Conservation (phyloP, 495 filamentous ascomycete species). For the Cudoniella acicularis region DNA sequence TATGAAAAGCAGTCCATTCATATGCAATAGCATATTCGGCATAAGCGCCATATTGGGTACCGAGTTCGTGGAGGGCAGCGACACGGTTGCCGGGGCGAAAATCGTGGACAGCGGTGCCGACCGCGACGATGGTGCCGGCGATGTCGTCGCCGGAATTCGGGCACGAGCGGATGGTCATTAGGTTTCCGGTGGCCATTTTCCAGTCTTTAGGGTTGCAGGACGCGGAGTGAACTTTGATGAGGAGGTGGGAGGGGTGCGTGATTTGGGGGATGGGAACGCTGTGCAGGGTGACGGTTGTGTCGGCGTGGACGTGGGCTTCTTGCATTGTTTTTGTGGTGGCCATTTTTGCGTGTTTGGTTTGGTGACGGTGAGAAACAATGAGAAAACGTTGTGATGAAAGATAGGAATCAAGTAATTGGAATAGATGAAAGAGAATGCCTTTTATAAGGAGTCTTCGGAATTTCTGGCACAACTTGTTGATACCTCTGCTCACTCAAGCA, state of each 20-base stretch:
- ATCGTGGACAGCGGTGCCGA: constrained; percentile 38
- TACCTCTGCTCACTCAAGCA: too few relatives aligned
- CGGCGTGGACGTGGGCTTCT: background rate
- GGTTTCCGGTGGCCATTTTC: constrained; percentile 5
- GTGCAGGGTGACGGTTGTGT: background rate
- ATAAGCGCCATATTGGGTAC: constrained; percentile 48
- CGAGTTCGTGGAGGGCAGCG: constrained; percentile 49
- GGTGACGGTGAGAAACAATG: background rate
- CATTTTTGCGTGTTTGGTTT: too few relatives aligned
- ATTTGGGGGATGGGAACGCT: background rate
- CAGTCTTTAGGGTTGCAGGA: constrained; percentile 5
- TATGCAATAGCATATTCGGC: constrained; percentile 67
- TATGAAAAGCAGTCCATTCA: constrained; percentile 60
- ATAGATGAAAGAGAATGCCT: too few relatives aligned
- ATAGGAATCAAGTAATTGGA: too few relatives aligned
- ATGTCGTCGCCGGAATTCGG: constrained; percentile 58
- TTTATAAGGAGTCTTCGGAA: too few relatives aligned
- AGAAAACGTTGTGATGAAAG: background rate
- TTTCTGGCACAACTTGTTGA: too few relatives aligned
- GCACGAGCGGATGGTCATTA: constrained; percentile 40
- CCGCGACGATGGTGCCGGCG: constrained; percentile 45
- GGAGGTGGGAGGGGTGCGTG: background rate
- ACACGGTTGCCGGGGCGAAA: constrained; percentile 46
- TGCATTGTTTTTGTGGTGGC: background rate
- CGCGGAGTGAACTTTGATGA: constrained; percentile 2